These are phyloP conservation scores for Saccharomycopsis sp. DNA, from an alignment of 805 yeast species.

Conservation along the genomic window DNA sequence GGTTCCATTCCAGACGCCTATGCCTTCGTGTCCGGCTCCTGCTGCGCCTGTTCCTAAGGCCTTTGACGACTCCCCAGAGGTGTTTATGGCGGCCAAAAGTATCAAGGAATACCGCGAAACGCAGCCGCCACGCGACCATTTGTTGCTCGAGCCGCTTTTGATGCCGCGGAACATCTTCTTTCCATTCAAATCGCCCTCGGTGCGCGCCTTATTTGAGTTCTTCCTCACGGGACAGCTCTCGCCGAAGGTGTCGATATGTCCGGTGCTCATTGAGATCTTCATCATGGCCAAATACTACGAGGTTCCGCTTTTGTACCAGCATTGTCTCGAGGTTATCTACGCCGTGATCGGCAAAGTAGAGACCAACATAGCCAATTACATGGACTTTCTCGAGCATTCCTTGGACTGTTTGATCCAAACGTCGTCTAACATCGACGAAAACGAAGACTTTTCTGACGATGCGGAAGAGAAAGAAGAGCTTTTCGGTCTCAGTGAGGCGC, in stretches of 20 bases:
- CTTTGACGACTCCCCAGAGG: neutral
- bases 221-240: slow-evolving; percentile 77
- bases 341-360: slow-evolving; percentile 68
- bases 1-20: neutral
- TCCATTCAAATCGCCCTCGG: slow-evolving; percentile 57
- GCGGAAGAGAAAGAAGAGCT: no score
- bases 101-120: neutral
- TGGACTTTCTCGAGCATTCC: slow-evolving; percentile 24
- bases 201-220: slow-evolving; percentile 64
- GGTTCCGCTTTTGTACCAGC: slow-evolving; percentile 62
- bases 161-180: slow-evolving; percentile 64
- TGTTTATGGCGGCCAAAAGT: neutral
- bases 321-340: slow-evolving; percentile 56
- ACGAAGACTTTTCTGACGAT: neutral
- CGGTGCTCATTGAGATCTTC: slow-evolving; percentile 38
- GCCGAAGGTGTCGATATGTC: slow-evolving; percentile 58
- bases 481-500: no score
- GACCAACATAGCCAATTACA: slow-evolving; percentile 33
- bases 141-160: slow-evolving; percentile 49
- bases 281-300: slow-evolving; percentile 50
- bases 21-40: neutral
- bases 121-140: slow-evolving; percentile 7
- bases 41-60: neutral
- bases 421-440: neutral
- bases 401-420: slow-evolving; percentile 24